Conservation (phyloP, 2,329 filamentous ascomycete species). For the Fusarium albidum region DNA sequence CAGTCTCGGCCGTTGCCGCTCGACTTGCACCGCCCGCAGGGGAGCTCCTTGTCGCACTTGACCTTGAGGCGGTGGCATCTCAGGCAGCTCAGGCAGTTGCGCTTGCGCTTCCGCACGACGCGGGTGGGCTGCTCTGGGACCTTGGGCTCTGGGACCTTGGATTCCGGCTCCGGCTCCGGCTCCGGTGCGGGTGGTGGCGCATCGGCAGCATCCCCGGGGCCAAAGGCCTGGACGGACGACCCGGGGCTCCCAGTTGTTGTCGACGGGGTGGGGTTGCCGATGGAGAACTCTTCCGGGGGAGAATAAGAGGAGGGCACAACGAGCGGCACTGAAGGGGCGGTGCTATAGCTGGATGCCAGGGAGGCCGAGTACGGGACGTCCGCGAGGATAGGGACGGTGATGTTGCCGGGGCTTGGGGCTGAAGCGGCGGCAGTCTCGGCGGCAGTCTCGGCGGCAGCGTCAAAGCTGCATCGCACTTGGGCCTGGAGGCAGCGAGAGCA, state of each 20-base stretch:
- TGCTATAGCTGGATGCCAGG: background rate
- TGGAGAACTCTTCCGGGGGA: conserved; percentile 22
- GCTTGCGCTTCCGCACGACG: conserved; percentile 46
- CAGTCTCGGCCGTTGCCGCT: conserved; percentile 47
- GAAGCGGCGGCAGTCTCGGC: conserved; percentile 19
- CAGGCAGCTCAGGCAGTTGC: conserved; percentile 47
- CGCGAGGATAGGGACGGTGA: conserved; percentile 23
- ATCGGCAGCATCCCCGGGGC: conserved; percentile 15
- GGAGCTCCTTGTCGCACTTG: conserved; percentile 49
- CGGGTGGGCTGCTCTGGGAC: conserved; percentile 15
- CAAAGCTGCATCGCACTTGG: conserved; percentile 45
- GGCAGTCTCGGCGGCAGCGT: conserved; percentile 30
- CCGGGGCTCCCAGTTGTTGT: conserved; percentile 42
- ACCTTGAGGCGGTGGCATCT: conserved; percentile 49
- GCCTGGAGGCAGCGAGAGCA: conserved; percentile 47
- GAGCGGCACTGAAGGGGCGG: conserved; percentile 4
- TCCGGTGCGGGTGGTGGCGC: conserved; percentile 3
- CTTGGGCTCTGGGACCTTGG: background rate
- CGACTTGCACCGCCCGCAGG: conserved; percentile 45
- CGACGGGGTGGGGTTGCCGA: conserved; percentile 42
- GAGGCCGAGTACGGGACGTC: background rate
- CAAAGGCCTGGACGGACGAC: conserved; percentile 18
- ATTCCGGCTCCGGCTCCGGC: conserved; percentile 1
- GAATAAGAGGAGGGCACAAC: conserved; percentile 13
- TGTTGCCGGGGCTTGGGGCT: conserved; percentile 14